These are phyloP conservation scores for Ophiostoma sp. DNA, from an alignment of 2,329 filamentous ascomycete species.

Conservation along the genomic window DNA sequence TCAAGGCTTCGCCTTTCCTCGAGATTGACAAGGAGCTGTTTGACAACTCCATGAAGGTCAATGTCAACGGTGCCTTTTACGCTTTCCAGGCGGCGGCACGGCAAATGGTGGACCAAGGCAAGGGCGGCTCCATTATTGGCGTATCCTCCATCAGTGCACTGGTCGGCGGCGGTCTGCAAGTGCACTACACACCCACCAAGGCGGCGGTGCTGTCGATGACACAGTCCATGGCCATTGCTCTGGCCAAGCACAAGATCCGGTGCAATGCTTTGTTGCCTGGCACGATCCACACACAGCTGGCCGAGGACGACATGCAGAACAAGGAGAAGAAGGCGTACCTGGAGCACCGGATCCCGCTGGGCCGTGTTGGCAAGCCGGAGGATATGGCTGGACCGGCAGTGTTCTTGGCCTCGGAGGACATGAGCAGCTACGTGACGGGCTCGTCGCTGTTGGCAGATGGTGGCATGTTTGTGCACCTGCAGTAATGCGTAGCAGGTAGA, in stretches of 20 bases:
- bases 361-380: slow-evolving; percentile 57
- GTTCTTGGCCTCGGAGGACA: slow-evolving; percentile 64
- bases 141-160: slow-evolving; percentile 52
- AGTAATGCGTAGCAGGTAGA: slow-evolving; percentile 36
- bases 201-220: slow-evolving; percentile 67
- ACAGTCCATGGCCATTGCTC: slow-evolving; percentile 65
- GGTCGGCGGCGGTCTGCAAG: slow-evolving; percentile 64
- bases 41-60: slow-evolving; percentile 69
- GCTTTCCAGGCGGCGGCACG: slow-evolving; percentile 79
- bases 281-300: slow-evolving; percentile 68
- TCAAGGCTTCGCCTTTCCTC: slow-evolving; percentile 83
- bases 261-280: slow-evolving; percentile 70
- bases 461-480: slow-evolving; percentile 70
- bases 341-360: slow-evolving; percentile 65
- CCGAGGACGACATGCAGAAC: slow-evolving; percentile 65
- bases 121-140: slow-evolving; percentile 70
- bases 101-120: slow-evolving; percentile 69
- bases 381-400: slow-evolving; percentile 71
- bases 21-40: slow-evolving; percentile 71
- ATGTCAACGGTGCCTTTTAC: slow-evolving; percentile 84
- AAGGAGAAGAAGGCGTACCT: slow-evolving; percentile 64
- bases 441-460: slow-evolving; percentile 72
- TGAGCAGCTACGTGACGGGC: slow-evolving; percentile 66
- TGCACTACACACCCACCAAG: slow-evolving; percentile 72
- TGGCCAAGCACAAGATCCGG: slow-evolving; percentile 65